phyloP scores from a whole-genome alignment of 257 asterid species.

The Nyctanthes arbortristis region DNA sequence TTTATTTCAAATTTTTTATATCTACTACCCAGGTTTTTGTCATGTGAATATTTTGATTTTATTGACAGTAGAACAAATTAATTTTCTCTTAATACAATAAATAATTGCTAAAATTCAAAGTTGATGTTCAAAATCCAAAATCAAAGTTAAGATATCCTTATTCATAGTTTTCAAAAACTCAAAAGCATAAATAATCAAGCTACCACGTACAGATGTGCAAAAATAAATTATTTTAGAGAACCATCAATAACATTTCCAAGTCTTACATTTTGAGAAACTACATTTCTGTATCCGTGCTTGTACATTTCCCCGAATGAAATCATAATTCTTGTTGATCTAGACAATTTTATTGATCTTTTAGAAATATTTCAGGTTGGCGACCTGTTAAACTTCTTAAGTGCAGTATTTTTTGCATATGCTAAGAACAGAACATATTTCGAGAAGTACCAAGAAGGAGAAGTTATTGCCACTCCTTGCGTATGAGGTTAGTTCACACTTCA shows the following conservation, averaged over 20 bases:
- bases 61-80: background rate
- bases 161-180: too few relatives aligned
- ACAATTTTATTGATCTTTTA: slow-evolving; percentile 10
- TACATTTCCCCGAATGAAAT: slow-evolving; percentile 2
- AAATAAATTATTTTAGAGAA: background rate
- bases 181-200: too few relatives aligned
- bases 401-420: slow-evolving; percentile 81
- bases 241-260: too few relatives aligned
- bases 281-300: background rate
- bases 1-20: background rate
- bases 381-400: slow-evolving; percentile 69
- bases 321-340: background rate
- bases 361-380: slow-evolving; percentile 64
- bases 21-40: background rate
- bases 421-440: slow-evolving; percentile 70
- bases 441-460: slow-evolving; percentile 57
- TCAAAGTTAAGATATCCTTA: background rate
- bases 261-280: too few relatives aligned
- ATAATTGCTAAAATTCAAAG: background rate
- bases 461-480: slow-evolving; percentile 74
- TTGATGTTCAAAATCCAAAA: background rate
- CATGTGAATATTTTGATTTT: background rate
- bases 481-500: slow-evolving; percentile 45
- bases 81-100: background rate
- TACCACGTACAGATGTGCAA: background rate